A percentile compares a stretch with the other conserved stretches of the same genome.
phyloP scores from a whole-genome alignment of 345 rosid species.

The Citrus sinensis region DNA sequence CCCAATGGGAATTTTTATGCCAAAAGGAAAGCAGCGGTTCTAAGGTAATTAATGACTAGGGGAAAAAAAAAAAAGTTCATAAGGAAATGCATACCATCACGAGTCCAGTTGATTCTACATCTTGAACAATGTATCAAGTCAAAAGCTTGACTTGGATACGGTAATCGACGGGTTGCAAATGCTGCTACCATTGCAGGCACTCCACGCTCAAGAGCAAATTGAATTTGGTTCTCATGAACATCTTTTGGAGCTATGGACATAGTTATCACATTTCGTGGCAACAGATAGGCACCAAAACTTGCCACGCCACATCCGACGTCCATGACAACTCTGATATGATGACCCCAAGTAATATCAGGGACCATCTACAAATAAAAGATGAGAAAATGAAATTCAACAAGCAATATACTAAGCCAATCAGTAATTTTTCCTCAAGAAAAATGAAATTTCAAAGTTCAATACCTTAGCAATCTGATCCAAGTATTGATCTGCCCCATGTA shows the following conservation, averaged over 20 bases:
- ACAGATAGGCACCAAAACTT: slow-evolving; percentile 95
- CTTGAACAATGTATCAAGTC: slow-evolving; percentile 96
- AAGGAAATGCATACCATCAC: slow-evolving; percentile 63
- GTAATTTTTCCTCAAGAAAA: background rate
- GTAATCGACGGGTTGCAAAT: slow-evolving; percentile 68
- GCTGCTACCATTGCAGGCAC: slow-evolving; percentile 99
- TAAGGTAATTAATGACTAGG: background rate
- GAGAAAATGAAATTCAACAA: slow-evolving; percentile 17
- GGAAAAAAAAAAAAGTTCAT: background rate
- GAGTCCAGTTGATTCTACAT: slow-evolving; percentile 99
- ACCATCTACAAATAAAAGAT: slow-evolving; percentile 57
- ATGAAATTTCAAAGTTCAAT: background rate
- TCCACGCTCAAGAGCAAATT: slow-evolving; percentile 98
- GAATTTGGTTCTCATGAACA: slow-evolving; percentile 98
- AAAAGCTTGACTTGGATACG: slow-evolving; percentile 96
- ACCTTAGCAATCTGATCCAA: slow-evolving; percentile 87
- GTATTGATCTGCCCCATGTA: slow-evolving; percentile 92
- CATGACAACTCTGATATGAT: slow-evolving; percentile 61
- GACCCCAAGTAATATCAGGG: slow-evolving; percentile 76
- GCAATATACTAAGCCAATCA: background rate
- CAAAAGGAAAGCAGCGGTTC: background rate
- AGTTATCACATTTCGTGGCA: slow-evolving; percentile 70
- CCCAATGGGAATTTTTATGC: background rate
- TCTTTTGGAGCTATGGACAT: slow-evolving; percentile 98
- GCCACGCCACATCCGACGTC: slow-evolving; percentile 99